These are phyloP conservation scores for Penicillium angulare DNA, from an alignment of 495 filamentous ascomycete genomes.

Conservation along the genomic window DNA sequence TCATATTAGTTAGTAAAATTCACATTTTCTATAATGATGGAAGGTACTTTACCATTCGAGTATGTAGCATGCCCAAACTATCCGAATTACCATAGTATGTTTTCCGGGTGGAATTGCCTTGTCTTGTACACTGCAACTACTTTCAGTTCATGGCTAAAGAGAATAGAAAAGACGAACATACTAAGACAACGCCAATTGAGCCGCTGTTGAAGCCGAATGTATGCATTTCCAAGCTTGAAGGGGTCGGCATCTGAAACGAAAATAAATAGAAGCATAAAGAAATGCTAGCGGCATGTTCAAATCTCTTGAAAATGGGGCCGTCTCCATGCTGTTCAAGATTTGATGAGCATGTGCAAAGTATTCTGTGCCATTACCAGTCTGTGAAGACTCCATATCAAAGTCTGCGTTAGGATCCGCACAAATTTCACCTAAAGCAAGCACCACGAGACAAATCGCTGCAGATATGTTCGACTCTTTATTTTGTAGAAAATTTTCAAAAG, in stretches of 20 bases:
- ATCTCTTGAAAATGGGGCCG: conserved; percentile 3
- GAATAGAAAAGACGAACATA: not conserved
- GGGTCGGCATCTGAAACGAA: conserved; percentile 16
- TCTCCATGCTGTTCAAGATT: conserved; percentile 1
- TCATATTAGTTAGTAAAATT: too few species aligned
- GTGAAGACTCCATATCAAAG: conserved; percentile 12
- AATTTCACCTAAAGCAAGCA: conserved; percentile 16
- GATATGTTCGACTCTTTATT: conserved; percentile 4
- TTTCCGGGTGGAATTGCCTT: conserved; percentile 1
- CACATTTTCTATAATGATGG: too few species aligned
- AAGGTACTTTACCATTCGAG: conserved; percentile 15
- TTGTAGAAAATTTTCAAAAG: conserved; percentile 13
- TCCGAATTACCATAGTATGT: conserved; percentile 8
- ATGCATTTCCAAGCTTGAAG: conserved; percentile 16
- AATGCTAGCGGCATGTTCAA: conserved; percentile 10
- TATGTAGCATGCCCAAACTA: conserved; percentile 19
- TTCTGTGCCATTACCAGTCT: conserved; percentile 8
- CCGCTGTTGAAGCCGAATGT: conserved; percentile 7
- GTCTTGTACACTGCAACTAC: conserved; percentile 7
- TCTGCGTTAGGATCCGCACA: conserved; percentile 1
- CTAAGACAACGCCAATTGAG: conserved; percentile 13
- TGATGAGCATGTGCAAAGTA: conserved; percentile 17
- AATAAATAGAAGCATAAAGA: conserved; percentile 19
- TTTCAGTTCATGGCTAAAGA: conserved; percentile 1
- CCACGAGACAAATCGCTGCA: conserved; percentile 12